phyloP scores from a whole-genome alignment of 148 eudicot species.

The Polygonum maritimum region DNA sequence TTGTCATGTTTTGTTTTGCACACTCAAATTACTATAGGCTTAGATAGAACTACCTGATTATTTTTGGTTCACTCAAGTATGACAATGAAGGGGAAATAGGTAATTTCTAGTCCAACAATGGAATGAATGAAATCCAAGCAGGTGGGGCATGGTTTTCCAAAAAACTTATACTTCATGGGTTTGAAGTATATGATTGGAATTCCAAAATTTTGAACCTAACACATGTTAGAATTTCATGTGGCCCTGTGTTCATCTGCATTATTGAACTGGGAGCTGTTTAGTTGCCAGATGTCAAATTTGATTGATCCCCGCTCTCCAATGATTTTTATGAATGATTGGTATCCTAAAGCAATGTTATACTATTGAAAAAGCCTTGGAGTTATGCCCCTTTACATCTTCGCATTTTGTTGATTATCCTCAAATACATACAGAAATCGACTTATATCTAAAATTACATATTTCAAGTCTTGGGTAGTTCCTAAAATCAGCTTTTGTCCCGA shows the following conservation, averaged over 20 bases:
- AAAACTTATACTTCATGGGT: neutral
- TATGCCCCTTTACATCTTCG: neutral
- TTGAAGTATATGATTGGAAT: no score
- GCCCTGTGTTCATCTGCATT: neutral
- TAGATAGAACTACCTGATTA: no score
- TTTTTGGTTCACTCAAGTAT: neutral
- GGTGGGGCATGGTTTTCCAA: neutral
- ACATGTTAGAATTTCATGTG: neutral
- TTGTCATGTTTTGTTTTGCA: neutral
- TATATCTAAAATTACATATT: neutral
- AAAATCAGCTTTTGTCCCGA: neutral
- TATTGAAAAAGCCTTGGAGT: neutral
- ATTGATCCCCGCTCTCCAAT: neutral
- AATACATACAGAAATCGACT: neutral
- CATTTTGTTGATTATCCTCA: neutral
- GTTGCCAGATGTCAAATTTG: neutral
- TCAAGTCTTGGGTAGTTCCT: neutral
- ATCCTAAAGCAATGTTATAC: neutral
- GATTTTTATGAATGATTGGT: neutral
- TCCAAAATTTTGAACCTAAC: neutral
- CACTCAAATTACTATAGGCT: neutral
- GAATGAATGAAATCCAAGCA: neutral
- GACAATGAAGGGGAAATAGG: neutral
- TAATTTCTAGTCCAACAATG: neutral
- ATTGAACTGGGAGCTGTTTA: neutral